Conservation (phyloP, 1,139 yeast species). For the Kluyveromyces sp. region DNA sequence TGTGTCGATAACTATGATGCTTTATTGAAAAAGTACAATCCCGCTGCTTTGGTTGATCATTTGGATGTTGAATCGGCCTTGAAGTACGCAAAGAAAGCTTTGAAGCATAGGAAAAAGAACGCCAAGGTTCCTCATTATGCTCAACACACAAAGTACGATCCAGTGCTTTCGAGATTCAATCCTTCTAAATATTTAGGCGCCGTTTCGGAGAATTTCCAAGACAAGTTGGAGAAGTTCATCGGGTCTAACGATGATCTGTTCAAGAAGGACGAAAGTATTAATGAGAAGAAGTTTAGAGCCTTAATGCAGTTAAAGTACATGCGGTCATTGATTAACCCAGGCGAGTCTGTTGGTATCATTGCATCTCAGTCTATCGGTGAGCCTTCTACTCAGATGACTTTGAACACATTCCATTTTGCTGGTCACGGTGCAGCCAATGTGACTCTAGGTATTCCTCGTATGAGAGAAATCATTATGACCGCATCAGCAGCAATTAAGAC, state of each 20-base stretch:
- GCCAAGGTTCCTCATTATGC: conserved; percentile 54
- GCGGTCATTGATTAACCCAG: conserved; percentile 92
- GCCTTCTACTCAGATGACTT: conserved; percentile 99
- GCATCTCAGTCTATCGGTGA: conserved; percentile 99
- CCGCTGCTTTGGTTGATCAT: conserved; percentile 65
- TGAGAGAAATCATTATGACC: conserved; percentile 99
- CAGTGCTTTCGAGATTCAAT: conserved; percentile 75
- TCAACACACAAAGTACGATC: conserved; percentile 70
- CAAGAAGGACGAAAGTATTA: conserved; percentile 40
- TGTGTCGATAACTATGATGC: conserved; percentile 89
- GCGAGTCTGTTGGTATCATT: conserved; percentile 97
- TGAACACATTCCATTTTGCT: conserved; percentile 98
- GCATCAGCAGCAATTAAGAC: conserved; percentile 93
- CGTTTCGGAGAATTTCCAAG: conserved; percentile 85
- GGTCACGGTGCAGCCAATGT: conserved; percentile 99
- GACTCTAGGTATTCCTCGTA: conserved; percentile 98
- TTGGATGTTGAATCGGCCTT: conserved; percentile 79
- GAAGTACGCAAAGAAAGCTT: conserved; percentile 72
- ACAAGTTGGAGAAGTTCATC: conserved; percentile 66
- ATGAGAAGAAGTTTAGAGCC: conserved; percentile 87
- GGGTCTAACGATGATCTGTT: conserved; percentile 48
- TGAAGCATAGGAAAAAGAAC: conserved; percentile 67
- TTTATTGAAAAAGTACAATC: conserved; percentile 77
- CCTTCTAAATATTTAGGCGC: conserved; percentile 90
- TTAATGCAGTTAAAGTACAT: conserved; percentile 97